Evolutionary conservation across 768 basidiomycete species (phyloP).

Genomic region (Gyrodon lividus): DNA sequence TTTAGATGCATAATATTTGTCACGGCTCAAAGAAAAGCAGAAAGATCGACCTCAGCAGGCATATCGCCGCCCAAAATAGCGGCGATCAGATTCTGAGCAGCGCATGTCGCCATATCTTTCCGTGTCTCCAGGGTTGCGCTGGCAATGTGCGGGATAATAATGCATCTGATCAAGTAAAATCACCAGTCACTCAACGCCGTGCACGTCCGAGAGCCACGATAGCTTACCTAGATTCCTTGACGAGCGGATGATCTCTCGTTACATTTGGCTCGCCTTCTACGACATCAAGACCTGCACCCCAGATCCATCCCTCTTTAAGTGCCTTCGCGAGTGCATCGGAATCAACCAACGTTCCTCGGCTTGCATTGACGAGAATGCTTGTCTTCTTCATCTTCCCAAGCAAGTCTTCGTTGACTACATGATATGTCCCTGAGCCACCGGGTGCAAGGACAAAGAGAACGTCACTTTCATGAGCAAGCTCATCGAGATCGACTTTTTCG

Average conservation of each 20-base stretch:
- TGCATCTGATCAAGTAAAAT: conserved; percentile 47
- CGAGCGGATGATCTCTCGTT: conserved; percentile 68
- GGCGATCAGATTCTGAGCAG: conserved; percentile 57
- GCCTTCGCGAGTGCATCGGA: conserved; percentile 85
- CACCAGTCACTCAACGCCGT: neutral
- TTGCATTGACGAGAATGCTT: conserved; percentile 80
- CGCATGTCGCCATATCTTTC: conserved; percentile 75
- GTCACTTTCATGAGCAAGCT: conserved; percentile 78
- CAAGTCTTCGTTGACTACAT: conserved; percentile 71
- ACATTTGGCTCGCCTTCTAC: conserved; percentile 90
- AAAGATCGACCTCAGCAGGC: conserved; percentile 50
- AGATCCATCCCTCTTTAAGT: conserved; percentile 74
- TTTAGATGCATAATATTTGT: too few species aligned
- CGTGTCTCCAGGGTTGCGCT: conserved; percentile 88
- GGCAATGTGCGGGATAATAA: conserved; percentile 87
- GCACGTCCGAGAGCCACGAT: neutral
- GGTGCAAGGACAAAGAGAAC: conserved; percentile 83
- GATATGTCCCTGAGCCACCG: conserved; percentile 66
- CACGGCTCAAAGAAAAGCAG: conserved; percentile 8
- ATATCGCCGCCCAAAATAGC: conserved; percentile 52
- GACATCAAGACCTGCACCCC: conserved; percentile 92
- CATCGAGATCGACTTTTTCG: conserved; percentile 57
- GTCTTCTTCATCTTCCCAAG: conserved; percentile 83
- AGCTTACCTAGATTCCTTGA: conserved; percentile 69
- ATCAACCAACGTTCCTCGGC: conserved; percentile 86